phyloP scores from a whole-genome alignment of 495 filamentous ascomycete genomes.

The Pyronema omphalodes region DNA sequence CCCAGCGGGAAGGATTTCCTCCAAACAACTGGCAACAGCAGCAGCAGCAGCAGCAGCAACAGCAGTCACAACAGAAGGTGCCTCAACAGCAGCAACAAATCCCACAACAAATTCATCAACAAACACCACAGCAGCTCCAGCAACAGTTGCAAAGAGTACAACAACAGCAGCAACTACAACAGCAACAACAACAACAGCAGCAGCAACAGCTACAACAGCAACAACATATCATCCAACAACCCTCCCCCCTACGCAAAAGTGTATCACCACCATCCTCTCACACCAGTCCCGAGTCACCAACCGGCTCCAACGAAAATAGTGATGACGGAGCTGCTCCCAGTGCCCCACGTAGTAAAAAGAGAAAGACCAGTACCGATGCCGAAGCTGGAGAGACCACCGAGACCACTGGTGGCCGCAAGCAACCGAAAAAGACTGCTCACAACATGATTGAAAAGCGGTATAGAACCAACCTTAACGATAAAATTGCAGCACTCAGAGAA shows the following conservation, averaged over 20 bases:
- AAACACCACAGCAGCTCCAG: background rate
- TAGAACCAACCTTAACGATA: constrained; percentile 88
- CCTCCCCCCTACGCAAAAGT: constrained; percentile 19
- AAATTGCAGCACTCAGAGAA: constrained; percentile 77
- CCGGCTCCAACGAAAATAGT: constrained; percentile 24
- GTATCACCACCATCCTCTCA: constrained; percentile 31
- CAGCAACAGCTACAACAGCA: constrained; percentile 13
- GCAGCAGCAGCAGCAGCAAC: constrained; percentile 9
- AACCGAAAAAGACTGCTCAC: constrained; percentile 85
- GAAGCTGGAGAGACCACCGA: constrained; percentile 27
- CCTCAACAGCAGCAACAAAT: constrained; percentile 19
- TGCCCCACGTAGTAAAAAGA: constrained; percentile 32
- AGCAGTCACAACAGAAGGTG: constrained; percentile 11
- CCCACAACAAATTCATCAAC: constrained; percentile 19
- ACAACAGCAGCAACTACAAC: constrained; percentile 3
- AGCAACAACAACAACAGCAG: constrained; percentile 14
- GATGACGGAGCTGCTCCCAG: constrained; percentile 13
- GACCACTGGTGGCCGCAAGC: constrained; percentile 38
- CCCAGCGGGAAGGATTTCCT: background rate
- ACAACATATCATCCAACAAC: constrained; percentile 17
- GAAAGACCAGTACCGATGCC: constrained; percentile 42
- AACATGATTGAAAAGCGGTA: constrained; percentile 98
- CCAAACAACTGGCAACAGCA: no score
- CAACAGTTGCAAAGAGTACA: constrained; percentile 1
- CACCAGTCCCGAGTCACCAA: constrained; percentile 29